Evolutionary conservation across 306 rosid genomes (phyloP).

Genomic region (Bauhinia variegata): DNA sequence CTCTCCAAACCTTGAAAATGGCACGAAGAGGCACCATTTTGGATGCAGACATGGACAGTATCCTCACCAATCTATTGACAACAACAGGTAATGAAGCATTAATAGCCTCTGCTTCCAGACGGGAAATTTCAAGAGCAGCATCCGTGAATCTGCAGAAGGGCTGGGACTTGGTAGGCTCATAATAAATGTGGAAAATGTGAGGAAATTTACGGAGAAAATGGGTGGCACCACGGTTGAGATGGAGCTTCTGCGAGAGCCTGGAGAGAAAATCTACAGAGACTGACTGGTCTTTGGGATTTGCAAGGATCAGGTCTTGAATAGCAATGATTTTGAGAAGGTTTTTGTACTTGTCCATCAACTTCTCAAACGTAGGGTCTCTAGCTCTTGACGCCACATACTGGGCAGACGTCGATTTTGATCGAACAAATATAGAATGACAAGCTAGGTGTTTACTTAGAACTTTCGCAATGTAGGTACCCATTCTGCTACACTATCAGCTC

Average conservation of each 20-base stretch:
- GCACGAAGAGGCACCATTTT: constrained; percentile 81
- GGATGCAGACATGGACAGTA: constrained; percentile 72
- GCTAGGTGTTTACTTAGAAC: constrained; percentile 40
- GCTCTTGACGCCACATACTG: constrained; percentile 75
- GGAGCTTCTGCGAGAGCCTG: constrained; percentile 82
- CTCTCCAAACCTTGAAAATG: constrained; percentile 84
- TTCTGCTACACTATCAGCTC: neutral
- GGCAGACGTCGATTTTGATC: constrained; percentile 70
- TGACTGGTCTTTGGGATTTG: constrained; percentile 60
- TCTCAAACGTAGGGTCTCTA: constrained; percentile 91
- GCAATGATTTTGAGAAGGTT: constrained; percentile 74
- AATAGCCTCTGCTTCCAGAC: constrained; percentile 63
- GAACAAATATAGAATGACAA: constrained; percentile 32
- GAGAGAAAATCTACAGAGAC: constrained; percentile 81
- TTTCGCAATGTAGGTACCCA: constrained; percentile 43
- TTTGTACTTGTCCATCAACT: constrained; percentile 84
- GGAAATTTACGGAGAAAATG: constrained; percentile 83
- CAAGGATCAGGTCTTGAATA: constrained; percentile 85
- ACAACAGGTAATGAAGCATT: constrained; percentile 61
- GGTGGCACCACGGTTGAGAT: constrained; percentile 75
- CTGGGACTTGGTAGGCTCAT: constrained; percentile 63
- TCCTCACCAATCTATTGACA: constrained; percentile 68
- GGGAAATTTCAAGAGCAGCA: constrained; percentile 52
- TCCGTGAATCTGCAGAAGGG: constrained; percentile 70
- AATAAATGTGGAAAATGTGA: constrained; percentile 73